phyloP scores from a whole-genome alignment of 805 yeast genomes.

The Candida piceae region DNA sequence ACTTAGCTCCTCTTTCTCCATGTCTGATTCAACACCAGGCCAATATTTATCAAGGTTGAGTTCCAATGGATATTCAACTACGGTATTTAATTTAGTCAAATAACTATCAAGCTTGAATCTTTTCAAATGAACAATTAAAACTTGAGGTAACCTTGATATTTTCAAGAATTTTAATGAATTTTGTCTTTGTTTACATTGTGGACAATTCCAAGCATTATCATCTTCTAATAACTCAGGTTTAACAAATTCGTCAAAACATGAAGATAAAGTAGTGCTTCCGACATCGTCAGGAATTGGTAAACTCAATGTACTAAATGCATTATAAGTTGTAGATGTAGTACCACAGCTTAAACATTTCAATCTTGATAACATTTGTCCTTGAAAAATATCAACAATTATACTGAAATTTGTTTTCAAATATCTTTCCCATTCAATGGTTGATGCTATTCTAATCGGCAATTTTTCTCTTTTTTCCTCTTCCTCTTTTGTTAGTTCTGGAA shows the following conservation, averaged over 20 bases:
- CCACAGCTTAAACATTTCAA: constrained; percentile 69
- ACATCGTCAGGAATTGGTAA: constrained; percentile 64
- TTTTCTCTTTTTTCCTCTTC: constrained; percentile 72
- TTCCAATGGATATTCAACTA: constrained; percentile 61
- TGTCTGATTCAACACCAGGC: constrained; percentile 45
- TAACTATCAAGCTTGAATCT: constrained; percentile 59
- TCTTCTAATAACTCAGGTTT: constrained; percentile 69
- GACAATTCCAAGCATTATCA: constrained; percentile 82
- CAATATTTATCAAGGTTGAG: constrained; percentile 60
- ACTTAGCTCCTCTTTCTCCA: constrained; percentile 40
- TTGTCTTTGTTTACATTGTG: constrained; percentile 60
- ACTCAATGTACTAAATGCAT: constrained; percentile 72
- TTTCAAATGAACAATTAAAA: constrained; percentile 79
- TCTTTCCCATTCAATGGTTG: constrained; percentile 89
- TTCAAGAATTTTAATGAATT: constrained; percentile 63
- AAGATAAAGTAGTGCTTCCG: constrained; percentile 36
- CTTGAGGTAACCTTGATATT: constrained; percentile 73
- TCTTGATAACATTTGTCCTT: constrained; percentile 84
- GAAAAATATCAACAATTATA: constrained; percentile 72
- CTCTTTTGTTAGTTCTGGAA: constrained; percentile 57
- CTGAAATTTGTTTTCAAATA: constrained; percentile 77
- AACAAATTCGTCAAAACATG: constrained; percentile 75
- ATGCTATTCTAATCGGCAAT: constrained; percentile 72
- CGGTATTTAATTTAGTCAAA: constrained; percentile 55
- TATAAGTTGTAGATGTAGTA: constrained; percentile 78